Conservation (phyloP, 768 basidiomycete species). For the Auricularia sp. region DNA sequence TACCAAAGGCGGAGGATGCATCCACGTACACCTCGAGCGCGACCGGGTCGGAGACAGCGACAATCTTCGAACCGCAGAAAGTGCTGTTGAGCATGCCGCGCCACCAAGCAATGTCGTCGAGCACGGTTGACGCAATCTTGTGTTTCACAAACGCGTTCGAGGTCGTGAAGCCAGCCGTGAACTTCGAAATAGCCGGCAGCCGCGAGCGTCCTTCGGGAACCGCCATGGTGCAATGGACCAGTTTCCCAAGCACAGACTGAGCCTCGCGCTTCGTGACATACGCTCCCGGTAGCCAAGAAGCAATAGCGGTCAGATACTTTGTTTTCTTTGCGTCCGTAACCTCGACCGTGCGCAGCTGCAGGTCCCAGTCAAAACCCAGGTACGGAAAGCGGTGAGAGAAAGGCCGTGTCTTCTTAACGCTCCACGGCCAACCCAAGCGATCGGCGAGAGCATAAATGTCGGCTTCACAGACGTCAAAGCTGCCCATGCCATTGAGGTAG, state of each 20-base stretch:
- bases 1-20: slow-evolving; percentile 30
- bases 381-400: not conserved
- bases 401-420: slow-evolving; percentile 6
- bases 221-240: slow-evolving; percentile 21
- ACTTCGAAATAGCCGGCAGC: slow-evolving; percentile 8
- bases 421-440: slow-evolving; percentile 27
- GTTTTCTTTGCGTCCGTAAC: too few species aligned
- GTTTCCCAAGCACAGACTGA: slow-evolving; percentile 22
- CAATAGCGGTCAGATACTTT: too few species aligned
- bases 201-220: slow-evolving; percentile 18
- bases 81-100: not conserved
- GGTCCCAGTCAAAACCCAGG: not conserved
- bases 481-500: not conserved
- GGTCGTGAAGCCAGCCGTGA: not conserved
- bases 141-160: not conserved
- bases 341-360: not conserved
- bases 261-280: slow-evolving; percentile 3
- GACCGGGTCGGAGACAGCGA: slow-evolving; percentile 5
- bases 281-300: too few species aligned
- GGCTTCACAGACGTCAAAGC: slow-evolving; percentile 7
- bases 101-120: not conserved
- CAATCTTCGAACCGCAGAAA: slow-evolving; percentile 11
- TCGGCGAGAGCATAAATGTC: slow-evolving; percentile 21
- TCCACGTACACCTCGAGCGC: slow-evolving; percentile 29
- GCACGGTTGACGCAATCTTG: not conserved